Percentiles rank a stretch among this genome's conserved stretches.
phyloP scores from a whole-genome alignment of 164 flowering plant genomes.

The Taxillus chinensis region DNA sequence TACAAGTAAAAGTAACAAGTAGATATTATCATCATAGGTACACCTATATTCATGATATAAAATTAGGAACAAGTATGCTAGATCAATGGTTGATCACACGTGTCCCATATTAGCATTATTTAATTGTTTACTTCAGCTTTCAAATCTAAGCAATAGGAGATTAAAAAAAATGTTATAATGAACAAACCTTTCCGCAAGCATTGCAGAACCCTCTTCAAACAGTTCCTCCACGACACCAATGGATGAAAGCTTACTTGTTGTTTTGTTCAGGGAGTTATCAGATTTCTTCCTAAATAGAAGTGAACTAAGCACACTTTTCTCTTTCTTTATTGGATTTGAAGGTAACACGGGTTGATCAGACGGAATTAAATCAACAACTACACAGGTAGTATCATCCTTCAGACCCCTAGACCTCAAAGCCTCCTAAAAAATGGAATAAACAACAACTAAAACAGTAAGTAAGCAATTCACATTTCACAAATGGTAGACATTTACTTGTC shows the following conservation, averaged over 20 bases:
- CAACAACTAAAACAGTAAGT: neutral
- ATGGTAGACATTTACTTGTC: neutral
- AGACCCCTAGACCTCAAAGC: constrained; percentile 78
- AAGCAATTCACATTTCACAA: neutral
- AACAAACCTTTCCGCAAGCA: constrained; percentile 80
- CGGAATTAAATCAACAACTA: constrained; percentile 82
- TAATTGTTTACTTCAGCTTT: too few species aligned
- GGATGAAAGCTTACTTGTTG: constrained; percentile 63
- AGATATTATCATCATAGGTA: too few species aligned
- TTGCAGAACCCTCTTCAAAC: constrained; percentile 96
- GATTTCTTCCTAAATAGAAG: constrained; percentile 48
- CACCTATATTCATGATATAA: neutral
- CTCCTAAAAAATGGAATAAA: constrained; percentile 30
- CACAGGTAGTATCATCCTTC: constrained; percentile 87
- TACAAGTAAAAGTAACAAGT: neutral
- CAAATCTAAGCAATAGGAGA: too few species aligned
- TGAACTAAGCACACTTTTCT: constrained; percentile 34
- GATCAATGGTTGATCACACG: too few species aligned
- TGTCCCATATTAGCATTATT: too few species aligned
- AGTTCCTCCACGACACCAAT: constrained; percentile 88
- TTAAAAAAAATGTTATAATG: neutral
- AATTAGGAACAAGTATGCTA: neutral
- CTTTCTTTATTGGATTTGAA: constrained; percentile 49
- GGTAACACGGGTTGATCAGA: constrained; percentile 43
- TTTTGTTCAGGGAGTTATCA: constrained; percentile 33